phyloP scores from a whole-genome alignment of 2,329 filamentous ascomycete species.

The Paramyrothecium sp. region DNA sequence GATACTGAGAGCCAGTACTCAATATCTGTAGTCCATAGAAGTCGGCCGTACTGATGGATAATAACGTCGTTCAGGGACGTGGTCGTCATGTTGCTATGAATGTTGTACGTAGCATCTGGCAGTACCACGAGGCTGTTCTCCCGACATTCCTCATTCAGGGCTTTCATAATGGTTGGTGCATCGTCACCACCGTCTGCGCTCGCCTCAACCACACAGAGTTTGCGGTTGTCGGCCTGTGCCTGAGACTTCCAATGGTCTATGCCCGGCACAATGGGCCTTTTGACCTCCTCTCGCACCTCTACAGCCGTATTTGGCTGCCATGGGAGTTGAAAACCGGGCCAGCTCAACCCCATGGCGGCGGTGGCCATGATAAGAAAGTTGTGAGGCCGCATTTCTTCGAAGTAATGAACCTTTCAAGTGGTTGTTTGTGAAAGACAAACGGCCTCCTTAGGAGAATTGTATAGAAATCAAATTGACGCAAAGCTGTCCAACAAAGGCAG shows the following conservation, averaged over 20 bases:
- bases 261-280: not conserved
- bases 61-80: slow-evolving; percentile 30
- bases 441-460: too few species aligned
- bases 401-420: not conserved
- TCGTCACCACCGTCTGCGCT: slow-evolving; percentile 24
- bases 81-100: slow-evolving; percentile 32
- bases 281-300: not conserved
- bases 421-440: too few species aligned
- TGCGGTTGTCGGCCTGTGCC: slow-evolving; percentile 16
- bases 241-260: not conserved
- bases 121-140: slow-evolving; percentile 27
- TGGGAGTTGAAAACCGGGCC: not conserved
- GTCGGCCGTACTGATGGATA: slow-evolving; percentile 40
- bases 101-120: slow-evolving; percentile 29
- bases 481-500: too few species aligned
- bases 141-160: slow-evolving; percentile 28
- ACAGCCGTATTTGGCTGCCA: not conserved
- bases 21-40: slow-evolving; percentile 43
- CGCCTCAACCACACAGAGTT: slow-evolving; percentile 26
- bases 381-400: not conserved
- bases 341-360: not conserved
- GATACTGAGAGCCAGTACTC: slow-evolving; percentile 51
- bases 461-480: too few species aligned
- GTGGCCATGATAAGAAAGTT: not conserved
- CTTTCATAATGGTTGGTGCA: slow-evolving; percentile 24